Conservation (phyloP, 1,284 basidiomycete genomes). For the Cutaneotrichosporon cyanovorans region DNA sequence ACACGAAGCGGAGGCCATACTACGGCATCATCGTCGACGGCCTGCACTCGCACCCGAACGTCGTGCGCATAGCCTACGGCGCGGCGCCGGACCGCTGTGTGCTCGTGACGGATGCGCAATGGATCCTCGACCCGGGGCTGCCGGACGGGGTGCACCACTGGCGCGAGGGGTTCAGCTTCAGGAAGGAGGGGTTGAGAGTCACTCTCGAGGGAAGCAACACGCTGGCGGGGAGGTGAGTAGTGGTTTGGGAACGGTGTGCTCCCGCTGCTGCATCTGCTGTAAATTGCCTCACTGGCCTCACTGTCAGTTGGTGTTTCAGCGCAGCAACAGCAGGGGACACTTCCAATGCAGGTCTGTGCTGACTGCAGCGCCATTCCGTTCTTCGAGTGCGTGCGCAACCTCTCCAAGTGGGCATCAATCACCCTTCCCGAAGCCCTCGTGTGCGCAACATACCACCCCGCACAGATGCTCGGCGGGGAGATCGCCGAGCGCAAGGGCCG, state of each 20-base stretch:
- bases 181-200: conserved; percentile 71
- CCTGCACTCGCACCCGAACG: conserved; percentile 82
- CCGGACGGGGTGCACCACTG: conserved; percentile 78
- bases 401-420: conserved; percentile 70
- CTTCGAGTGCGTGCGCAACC: conserved; percentile 75
- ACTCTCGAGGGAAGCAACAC: conserved; percentile 78
- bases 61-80: conserved; percentile 74
- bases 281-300: too few species aligned
- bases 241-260: too few species aligned
- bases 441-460: conserved; percentile 75
- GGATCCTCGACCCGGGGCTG: conserved; percentile 74
- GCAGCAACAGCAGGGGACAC: too few species aligned
- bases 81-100: conserved; percentile 76
- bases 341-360: too few species aligned
- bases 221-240: conserved; percentile 57
- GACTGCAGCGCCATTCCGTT: conserved; percentile 57
- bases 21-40: conserved; percentile 87
- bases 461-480: conserved; percentile 61
- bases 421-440: conserved; percentile 73
- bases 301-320: too few species aligned
- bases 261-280: too few species aligned
- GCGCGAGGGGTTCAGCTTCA: conserved; percentile 61
- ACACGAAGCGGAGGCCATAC: conserved; percentile 70
- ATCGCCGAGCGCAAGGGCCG: conserved; percentile 70
- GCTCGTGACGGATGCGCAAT: conserved; percentile 81